Evolutionary conservation across 805 yeast species (phyloP), one percentile per base, ranked within the genome.

Genomic region (Tetrapisispora iriomotensis): DNA sequence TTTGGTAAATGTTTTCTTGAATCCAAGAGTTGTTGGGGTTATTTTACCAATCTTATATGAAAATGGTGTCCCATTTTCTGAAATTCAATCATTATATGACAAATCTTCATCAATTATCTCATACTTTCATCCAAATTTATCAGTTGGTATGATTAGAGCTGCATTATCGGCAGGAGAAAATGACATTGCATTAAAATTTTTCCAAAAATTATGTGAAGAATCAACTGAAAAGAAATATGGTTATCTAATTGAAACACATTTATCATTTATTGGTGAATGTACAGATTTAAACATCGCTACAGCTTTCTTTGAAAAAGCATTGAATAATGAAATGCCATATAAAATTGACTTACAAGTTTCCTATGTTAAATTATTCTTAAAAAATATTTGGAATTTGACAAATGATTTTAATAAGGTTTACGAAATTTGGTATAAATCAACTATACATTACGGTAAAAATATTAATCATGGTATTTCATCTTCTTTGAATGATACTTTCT

Each of bases 191-290:
- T 65, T 84, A 44, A 72, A 71, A 42, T 64, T 74, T 37, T 79
- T 82, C 58, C 77, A 75, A 53, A 70, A 71, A 35, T 62, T 82
- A 44, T 74, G 82, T 47, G 66, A 68, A 31, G 67, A 67, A 32
- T 69, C 73, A 33, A 75, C 74, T 34, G 62, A 58, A 30, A 49
- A 52, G 38, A 66, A 65, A 58, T 62, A 66, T 50, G 69, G 77
- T 37, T 71, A 79, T 24, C 65, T 82, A 59, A 72, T 81, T 25
- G 83, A 80, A 60, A 79, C 84, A 34, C 94, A 84, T 64, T 67
- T 82, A 44, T 70, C 80, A 3, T 84, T 84, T 50, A 79, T 84
- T 54, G 92, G 94, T 33, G 76, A 74, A 47, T 80, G 86, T 58
- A 75, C 74, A 53, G 87, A 84, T 54, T 68, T 82, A 40, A 67